phyloP scores from a whole-genome alignment of 2,329 filamentous ascomycete genomes.

The Aureobasidium mangrovei region DNA sequence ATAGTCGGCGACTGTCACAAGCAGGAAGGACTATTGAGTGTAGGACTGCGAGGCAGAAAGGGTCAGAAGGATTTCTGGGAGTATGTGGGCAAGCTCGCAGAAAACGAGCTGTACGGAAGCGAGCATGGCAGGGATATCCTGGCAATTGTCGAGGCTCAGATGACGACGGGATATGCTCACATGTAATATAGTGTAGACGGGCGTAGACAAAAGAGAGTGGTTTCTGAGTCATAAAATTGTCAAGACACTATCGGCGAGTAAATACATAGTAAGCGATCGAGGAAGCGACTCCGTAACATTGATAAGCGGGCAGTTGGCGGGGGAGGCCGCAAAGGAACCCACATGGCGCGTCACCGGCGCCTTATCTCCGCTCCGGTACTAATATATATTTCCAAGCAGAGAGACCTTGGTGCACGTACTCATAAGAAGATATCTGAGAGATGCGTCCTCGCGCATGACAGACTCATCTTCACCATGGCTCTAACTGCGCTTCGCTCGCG shows the following conservation, averaged over 20 bases:
- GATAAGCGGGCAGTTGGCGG: too few species aligned
- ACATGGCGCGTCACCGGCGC: too few species aligned
- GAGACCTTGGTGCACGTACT: background rate
- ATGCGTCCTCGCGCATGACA: too few species aligned
- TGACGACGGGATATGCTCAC: background rate
- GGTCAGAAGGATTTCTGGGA: constrained; percentile 25
- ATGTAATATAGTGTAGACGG: background rate
- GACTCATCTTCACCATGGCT: background rate
- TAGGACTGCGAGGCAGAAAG: constrained; percentile 18
- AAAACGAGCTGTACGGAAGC: constrained; percentile 7
- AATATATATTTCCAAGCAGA: background rate
- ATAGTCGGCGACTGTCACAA: constrained; percentile 32
- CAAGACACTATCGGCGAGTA: too few species aligned
- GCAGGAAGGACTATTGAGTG: constrained; percentile 23
- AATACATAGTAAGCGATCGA: too few species aligned
- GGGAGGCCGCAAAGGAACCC: too few species aligned
- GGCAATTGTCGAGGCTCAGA: constrained; percentile 7
- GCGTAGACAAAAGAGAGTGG: background rate
- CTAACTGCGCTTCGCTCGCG: constrained; percentile 1
- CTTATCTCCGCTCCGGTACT: too few species aligned
- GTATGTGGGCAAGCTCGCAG: constrained; percentile 19
- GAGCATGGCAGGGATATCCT: background rate
- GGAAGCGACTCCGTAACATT: background rate
- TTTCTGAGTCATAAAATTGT: too few species aligned
- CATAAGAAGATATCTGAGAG: background rate